These are phyloP conservation scores for Orbilia javanica DNA, from an alignment of 2,329 filamentous ascomycete genomes.

Conservation along the genomic window DNA sequence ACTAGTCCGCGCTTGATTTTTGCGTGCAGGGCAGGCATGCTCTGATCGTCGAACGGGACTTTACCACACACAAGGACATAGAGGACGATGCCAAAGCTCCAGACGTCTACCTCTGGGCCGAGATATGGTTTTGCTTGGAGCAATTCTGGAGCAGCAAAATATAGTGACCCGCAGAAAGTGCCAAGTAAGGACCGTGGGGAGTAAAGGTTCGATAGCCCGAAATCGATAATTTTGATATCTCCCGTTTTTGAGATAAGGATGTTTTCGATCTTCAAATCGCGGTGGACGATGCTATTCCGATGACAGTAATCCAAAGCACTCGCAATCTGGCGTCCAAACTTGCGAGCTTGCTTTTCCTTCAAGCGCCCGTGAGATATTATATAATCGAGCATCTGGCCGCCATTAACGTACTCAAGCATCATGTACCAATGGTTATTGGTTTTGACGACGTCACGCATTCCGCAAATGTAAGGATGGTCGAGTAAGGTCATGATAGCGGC, in stretches of 20 bases:
- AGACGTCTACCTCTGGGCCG: slow-evolving; percentile 96
- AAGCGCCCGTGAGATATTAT: slow-evolving; percentile 94
- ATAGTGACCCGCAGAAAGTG: slow-evolving; percentile 96
- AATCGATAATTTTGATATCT: slow-evolving; percentile 99
- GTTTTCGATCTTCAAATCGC: slow-evolving; percentile 97
- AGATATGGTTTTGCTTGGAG: slow-evolving; percentile 98
- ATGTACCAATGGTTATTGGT: slow-evolving; percentile 96
- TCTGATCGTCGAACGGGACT: slow-evolving; percentile 96
- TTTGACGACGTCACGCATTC: slow-evolving; percentile 93
- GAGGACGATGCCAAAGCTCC: slow-evolving; percentile 94
- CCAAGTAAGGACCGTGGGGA: slow-evolving; percentile 99
- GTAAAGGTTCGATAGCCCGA: slow-evolving; percentile 99
- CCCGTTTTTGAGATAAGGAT: slow-evolving; percentile 92
- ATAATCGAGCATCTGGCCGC: slow-evolving; percentile 96
- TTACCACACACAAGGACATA: slow-evolving; percentile 84
- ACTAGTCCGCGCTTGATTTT: slow-evolving; percentile 95
- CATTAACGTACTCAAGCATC: slow-evolving; percentile 98
- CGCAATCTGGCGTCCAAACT: slow-evolving; percentile 99
- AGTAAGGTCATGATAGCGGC: slow-evolving; percentile 97
- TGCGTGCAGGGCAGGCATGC: slow-evolving; percentile 95
- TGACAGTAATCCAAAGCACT: slow-evolving; percentile 99
- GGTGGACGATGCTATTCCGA: slow-evolving; percentile 97
- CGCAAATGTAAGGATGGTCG: slow-evolving; percentile 98
- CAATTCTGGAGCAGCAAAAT: slow-evolving; percentile 97
- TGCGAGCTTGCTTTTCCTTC: slow-evolving; percentile 88